phyloP scores from a whole-genome alignment of 306 rosid genomes.

The Canavalia ensiformis region DNA sequence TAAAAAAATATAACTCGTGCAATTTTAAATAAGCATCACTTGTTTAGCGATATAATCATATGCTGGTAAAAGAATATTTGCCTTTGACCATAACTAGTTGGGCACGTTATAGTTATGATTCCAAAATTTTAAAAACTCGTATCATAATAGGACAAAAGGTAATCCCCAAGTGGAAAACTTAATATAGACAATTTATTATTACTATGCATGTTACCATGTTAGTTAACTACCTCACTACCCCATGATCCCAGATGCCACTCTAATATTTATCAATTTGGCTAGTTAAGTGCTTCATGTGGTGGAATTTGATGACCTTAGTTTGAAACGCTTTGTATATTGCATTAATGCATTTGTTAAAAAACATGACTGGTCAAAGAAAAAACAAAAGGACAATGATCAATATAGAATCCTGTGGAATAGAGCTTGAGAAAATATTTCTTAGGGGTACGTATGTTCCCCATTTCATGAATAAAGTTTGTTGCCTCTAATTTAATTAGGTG shows the following conservation, averaged over 20 bases:
- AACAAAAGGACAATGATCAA: not conserved
- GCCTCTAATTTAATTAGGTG: constrained; percentile 7
- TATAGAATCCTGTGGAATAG: constrained; percentile 4
- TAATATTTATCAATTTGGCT: not conserved
- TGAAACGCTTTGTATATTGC: not conserved
- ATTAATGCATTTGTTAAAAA: not conserved
- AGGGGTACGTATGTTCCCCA: constrained; percentile 36
- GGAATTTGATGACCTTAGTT: not conserved
- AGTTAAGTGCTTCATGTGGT: not conserved
- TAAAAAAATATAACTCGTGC: constrained; percentile 7
- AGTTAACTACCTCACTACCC: not conserved
- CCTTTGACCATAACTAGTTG: constrained; percentile 1
- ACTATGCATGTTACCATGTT: constrained; percentile 11
- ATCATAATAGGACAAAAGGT: constrained; percentile 35
- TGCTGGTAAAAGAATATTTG: constrained; percentile 13
- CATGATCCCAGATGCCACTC: constrained; percentile 18
- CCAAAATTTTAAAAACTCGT: not conserved
- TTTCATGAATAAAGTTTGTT: constrained; percentile 28
- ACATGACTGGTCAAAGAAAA: not conserved
- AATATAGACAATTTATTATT: constrained; percentile 20
- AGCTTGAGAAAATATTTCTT: not conserved
- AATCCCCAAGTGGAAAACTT: not conserved
- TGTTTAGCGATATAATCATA: constrained; percentile 3
- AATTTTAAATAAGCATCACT: not conserved
- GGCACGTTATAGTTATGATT: constrained; percentile 23